Percentiles rank a stretch among this genome's conserved stretches.
Conservation (phyloP, 2,329 filamentous ascomycete genomes). For the Fusarium buxicola region DNA sequence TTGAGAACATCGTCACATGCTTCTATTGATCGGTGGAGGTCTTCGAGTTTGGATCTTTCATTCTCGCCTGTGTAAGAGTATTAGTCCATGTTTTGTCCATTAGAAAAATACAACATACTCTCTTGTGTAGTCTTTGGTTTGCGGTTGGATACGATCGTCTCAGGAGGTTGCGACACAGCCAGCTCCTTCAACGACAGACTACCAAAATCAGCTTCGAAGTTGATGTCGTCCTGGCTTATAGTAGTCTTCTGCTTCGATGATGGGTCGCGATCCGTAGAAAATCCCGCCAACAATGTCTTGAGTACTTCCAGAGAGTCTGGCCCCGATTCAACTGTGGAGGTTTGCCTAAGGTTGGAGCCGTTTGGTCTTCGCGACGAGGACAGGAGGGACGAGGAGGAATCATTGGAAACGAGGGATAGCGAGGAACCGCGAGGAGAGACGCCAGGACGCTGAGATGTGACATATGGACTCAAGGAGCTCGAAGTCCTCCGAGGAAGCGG, state of each 20-base stretch:
- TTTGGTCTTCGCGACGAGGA: conserved; percentile 72
- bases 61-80: conserved; percentile 69
- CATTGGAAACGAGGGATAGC: conserved; percentile 79
- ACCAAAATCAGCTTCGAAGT: conserved; percentile 80
- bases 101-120: conserved; percentile 64
- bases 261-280: conserved; percentile 34
- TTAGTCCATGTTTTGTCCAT: not conserved
- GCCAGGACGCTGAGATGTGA: conserved; percentile 75
- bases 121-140: conserved; percentile 75
- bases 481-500: conserved; percentile 76
- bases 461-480: conserved; percentile 74
- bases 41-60: conserved; percentile 87
- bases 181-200: conserved; percentile 82
- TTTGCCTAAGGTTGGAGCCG: conserved; percentile 74
- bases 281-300: conserved; percentile 56
- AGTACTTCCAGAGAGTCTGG: conserved; percentile 79
- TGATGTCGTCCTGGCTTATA: conserved; percentile 65
- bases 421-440: conserved; percentile 80
- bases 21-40: conserved; percentile 87
- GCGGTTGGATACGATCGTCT: conserved; percentile 47
- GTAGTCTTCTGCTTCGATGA: conserved; percentile 21
- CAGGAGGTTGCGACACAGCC: conserved; percentile 54
- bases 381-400: conserved; percentile 81
- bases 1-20: conserved; percentile 93
- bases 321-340: conserved; percentile 63